Conservation (phyloP, 2,329 filamentous ascomycete genomes). For the Celoporthe dispersa region DNA sequence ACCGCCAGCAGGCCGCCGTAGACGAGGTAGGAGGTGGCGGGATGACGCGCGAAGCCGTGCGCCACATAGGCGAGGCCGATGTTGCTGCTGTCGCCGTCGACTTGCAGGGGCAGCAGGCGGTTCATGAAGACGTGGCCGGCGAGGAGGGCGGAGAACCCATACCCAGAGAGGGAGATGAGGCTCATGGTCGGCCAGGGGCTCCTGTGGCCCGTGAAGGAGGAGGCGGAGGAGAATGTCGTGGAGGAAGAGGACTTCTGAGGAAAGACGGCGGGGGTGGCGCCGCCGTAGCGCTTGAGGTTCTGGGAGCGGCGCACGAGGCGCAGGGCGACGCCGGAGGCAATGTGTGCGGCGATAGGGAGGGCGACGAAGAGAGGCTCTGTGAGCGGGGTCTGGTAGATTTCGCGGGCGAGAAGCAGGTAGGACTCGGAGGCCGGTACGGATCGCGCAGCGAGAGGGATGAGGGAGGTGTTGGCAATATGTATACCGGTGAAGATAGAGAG, state of each 20-base stretch:
- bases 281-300: slow-evolving; percentile 76
- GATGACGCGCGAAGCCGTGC: slow-evolving; percentile 80
- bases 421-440: slow-evolving; percentile 77
- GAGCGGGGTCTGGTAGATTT: slow-evolving; percentile 85
- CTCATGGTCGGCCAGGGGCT: slow-evolving; percentile 70
- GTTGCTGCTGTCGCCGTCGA: slow-evolving; percentile 85
- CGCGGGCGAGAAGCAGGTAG: slow-evolving; percentile 87
- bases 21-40: slow-evolving; percentile 66
- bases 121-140: slow-evolving; percentile 76
- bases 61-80: slow-evolving; percentile 82
- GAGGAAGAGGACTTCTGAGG: slow-evolving; percentile 41
- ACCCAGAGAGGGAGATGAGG: slow-evolving; percentile 74
- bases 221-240: slow-evolving; percentile 38
- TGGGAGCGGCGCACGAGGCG: slow-evolving; percentile 75
- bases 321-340: slow-evolving; percentile 76
- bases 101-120: slow-evolving; percentile 71
- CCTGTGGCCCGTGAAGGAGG: slow-evolving; percentile 36
- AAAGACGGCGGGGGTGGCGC: slow-evolving; percentile 60
- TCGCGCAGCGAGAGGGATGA: slow-evolving; percentile 76
- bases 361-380: slow-evolving; percentile 81
- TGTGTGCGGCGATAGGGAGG: slow-evolving; percentile 74
- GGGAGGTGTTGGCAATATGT: slow-evolving; percentile 79
- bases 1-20: slow-evolving; percentile 71
- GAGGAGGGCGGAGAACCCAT: slow-evolving; percentile 67
- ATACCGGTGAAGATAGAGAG: slow-evolving; percentile 76